Conservation (phyloP, 345 rosid species). For the Euphorbia lathyris region DNA sequence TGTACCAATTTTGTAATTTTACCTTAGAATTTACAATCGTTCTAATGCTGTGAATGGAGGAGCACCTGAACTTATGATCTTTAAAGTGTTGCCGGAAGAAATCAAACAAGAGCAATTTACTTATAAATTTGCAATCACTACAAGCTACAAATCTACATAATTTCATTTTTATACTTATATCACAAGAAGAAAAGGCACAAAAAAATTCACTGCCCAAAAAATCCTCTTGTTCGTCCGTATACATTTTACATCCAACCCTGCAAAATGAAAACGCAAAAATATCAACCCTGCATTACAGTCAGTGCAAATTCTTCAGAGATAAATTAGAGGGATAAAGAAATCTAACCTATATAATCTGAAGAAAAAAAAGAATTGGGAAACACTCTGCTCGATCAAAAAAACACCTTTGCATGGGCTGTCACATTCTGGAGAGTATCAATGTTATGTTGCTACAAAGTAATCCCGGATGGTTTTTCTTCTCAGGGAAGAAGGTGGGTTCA, state of each 20-base stretch:
- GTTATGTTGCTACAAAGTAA: constrained; percentile 57
- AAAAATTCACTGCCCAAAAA: background rate
- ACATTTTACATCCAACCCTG: constrained; percentile 9
- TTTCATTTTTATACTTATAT: background rate
- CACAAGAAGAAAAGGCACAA: background rate
- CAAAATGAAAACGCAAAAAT: background rate
- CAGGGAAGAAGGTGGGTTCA: constrained; percentile 79
- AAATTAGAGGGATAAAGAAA: background rate
- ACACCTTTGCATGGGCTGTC: background rate
- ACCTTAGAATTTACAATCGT: too few relatives aligned
- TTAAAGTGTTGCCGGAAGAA: background rate
- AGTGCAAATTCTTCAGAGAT: background rate
- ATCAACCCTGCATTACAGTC: background rate
- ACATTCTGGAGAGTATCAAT: background rate
- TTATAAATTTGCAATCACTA: background rate
- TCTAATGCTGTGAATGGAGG: background rate
- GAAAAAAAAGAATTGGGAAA: background rate
- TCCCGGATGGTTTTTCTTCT: constrained; percentile 85
- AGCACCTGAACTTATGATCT: background rate
- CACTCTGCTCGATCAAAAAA: background rate
- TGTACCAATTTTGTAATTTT: too few relatives aligned
- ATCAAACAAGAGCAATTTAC: background rate
- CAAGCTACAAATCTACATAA: background rate
- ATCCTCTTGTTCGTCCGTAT: background rate
- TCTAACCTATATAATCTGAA: background rate